These are phyloP conservation scores for Tephrocybe sp. DNA, from an alignment of 768 basidiomycete genomes.

Conservation along the genomic window DNA sequence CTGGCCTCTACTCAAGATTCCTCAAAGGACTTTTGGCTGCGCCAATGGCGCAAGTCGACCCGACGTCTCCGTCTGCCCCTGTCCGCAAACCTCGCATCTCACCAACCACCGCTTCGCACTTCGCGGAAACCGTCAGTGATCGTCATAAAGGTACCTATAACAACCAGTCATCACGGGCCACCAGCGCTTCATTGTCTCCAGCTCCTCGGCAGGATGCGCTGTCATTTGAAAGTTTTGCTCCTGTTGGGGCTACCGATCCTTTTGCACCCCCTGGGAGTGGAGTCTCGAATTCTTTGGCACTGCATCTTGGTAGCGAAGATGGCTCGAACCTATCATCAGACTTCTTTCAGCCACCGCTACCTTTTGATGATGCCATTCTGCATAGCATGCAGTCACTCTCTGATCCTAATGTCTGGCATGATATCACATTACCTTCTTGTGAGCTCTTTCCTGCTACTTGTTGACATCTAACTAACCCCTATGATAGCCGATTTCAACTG, in stretches of 20 bases:
- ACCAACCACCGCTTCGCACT: not conserved
- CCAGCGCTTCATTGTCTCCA: constrained; percentile 45
- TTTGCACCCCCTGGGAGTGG: constrained; percentile 29
- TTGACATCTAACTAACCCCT: not conserved
- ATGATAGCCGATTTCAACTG: constrained; percentile 35
- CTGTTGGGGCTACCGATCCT: constrained; percentile 40
- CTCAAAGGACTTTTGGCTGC: constrained; percentile 67
- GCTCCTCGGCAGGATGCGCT: constrained; percentile 43
- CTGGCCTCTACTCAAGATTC: constrained; percentile 79
- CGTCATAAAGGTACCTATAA: constrained; percentile 12
- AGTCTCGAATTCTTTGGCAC: constrained; percentile 14
- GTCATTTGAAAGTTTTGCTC: constrained; percentile 49
- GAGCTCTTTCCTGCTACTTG: constrained; percentile 18
- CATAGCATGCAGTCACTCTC: constrained; percentile 61
- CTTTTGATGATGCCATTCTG: constrained; percentile 59
- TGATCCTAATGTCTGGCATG: constrained; percentile 55
- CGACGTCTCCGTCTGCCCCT: constrained; percentile 14
- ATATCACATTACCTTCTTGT: constrained; percentile 59
- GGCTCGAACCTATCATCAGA: constrained; percentile 32
- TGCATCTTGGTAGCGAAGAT: constrained; percentile 17
- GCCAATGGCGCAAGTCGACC: constrained; percentile 44
- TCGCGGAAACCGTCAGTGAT: not conserved
- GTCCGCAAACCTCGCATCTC: constrained; percentile 10
- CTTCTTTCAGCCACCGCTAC: constrained; percentile 54
- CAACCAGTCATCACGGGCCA: constrained; percentile 40